phyloP scores from a whole-genome alignment of 495 filamentous ascomycete species.

The Hamigera avellanea region DNA sequence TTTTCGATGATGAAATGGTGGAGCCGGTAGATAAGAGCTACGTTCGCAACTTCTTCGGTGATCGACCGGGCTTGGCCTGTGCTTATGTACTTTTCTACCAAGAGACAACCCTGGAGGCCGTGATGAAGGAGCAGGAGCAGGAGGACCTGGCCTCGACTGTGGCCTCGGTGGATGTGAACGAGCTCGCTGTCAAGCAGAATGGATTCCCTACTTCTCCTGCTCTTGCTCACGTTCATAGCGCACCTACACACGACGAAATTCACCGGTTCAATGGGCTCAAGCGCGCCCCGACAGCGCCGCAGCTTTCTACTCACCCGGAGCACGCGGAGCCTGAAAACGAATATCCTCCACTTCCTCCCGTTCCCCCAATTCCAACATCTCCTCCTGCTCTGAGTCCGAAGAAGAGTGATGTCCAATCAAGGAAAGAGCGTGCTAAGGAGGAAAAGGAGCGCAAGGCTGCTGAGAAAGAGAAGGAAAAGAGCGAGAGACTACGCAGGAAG shows the following conservation, averaged over 20 bases:
- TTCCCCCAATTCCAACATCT: conserved; percentile 8
- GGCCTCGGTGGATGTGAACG: conserved; percentile 38
- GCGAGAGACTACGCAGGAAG: conserved; percentile 51
- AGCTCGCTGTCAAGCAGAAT: conserved; percentile 39
- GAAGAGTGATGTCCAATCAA: conserved; percentile 21
- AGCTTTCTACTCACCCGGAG: conserved; percentile 25
- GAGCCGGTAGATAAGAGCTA: conserved; percentile 95
- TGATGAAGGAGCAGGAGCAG: conserved; percentile 69
- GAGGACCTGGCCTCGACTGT: conserved; percentile 52
- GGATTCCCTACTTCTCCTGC: conserved; percentile 14
- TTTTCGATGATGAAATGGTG: conserved; percentile 98
- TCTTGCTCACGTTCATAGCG: conserved; percentile 31
- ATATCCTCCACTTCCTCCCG: conserved; percentile 6
- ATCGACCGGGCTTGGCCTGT: conserved; percentile 80
- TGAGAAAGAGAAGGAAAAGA: conserved; percentile 56
- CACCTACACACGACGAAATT: conserved; percentile 30
- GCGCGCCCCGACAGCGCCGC: conserved; percentile 51
- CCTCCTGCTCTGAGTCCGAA: conserved; percentile 31
- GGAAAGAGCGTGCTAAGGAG: conserved; percentile 38
- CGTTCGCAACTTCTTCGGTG: conserved; percentile 96
- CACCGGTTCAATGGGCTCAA: conserved; percentile 43
- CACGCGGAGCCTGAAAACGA: conserved; percentile 15
- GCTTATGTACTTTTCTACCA: conserved; percentile 98
- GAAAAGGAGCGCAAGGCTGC: conserved; percentile 56
- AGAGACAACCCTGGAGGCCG: conserved; percentile 84